These are phyloP conservation scores for Fusarium sp. DNA, from an alignment of 2,329 filamentous ascomycete species.

Conservation along the genomic window DNA sequence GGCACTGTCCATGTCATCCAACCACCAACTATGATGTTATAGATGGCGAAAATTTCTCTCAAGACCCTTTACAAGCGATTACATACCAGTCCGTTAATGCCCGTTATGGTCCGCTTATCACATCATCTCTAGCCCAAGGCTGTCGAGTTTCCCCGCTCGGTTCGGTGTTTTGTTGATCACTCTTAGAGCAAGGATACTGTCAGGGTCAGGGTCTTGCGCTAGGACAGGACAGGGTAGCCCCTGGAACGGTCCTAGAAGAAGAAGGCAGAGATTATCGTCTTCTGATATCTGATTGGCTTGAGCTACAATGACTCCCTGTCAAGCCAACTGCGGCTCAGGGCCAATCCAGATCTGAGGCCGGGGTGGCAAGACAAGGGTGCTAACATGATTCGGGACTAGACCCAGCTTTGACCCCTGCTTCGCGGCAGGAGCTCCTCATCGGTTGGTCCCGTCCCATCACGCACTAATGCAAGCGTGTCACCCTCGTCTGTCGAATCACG, in stretches of 20 bases:
- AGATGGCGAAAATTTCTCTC: background rate
- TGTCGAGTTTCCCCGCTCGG: slow-evolving; percentile 27
- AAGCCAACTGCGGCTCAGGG: slow-evolving; percentile 44
- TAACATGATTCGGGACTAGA: background rate
- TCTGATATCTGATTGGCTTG: slow-evolving; percentile 21
- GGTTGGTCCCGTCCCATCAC: slow-evolving; percentile 60
- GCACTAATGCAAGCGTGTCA: slow-evolving; percentile 61
- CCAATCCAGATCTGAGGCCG: slow-evolving; percentile 56
- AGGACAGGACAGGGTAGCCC: slow-evolving; percentile 19
- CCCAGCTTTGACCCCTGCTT: slow-evolving; percentile 36
- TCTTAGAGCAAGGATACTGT: background rate
- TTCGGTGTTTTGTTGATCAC: slow-evolving; percentile 29
- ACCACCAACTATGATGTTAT: background rate
- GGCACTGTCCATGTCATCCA: background rate
- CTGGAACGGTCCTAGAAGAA: slow-evolving; percentile 23
- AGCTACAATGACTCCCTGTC: slow-evolving; percentile 21
- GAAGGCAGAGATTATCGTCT: slow-evolving; percentile 14
- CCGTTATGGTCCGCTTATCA: slow-evolving; percentile 36
- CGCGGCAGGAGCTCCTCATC: slow-evolving; percentile 52
- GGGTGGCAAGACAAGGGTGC: slow-evolving; percentile 39
- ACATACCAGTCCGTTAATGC: slow-evolving; percentile 21
- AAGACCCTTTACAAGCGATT: background rate
- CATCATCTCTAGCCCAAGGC: slow-evolving; percentile 21
- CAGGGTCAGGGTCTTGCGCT: slow-evolving; percentile 22
- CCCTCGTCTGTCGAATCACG: slow-evolving; percentile 53